Base-by-base conservation (phyloP, 2,329 filamentous ascomycete genomes). In the Cryphonectria naterciae region DNA sequence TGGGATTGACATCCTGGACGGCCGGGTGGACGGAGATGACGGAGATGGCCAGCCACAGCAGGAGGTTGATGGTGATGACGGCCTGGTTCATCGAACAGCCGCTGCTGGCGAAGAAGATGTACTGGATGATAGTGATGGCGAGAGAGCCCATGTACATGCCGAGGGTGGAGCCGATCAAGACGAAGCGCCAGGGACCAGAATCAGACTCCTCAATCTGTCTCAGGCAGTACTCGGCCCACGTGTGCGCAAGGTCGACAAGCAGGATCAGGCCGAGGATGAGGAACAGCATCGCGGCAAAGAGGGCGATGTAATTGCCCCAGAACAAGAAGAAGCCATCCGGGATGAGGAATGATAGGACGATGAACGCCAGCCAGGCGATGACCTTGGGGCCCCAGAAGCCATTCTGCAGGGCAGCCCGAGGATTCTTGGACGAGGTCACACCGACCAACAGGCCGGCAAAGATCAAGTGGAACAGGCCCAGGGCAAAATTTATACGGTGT, bases 371-470 rank as follows among this genome's bases (percentile, higher is more conserved):
- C 96, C 96, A 99, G 67, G 91, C 89, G 72, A 98, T 89, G 71
- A 99, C 87, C 84, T 99, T 99, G 62, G 96, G 96, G 1, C 95
- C 96, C 96, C 96, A 99, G 82, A 94, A 99, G n/a, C 95, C 96
- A 83, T 99, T 99, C 79, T 99, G 96, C 68, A 99, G 88, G 25
- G 90, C 88, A 2, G 96, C 95, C 74, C 96, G 92, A 61, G 92
- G 92, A 79, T 97, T 93, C 80, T 93, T 96, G 35, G 95, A 96
- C 64, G 91, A 94, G 68, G 89, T 89, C 67, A 99, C 94, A 67
- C 96, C 96, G 69, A 98, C 86, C 61, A 99, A 87, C 72, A 98
- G 86, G 65, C 94, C 84, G 5, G 93, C 94, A 76, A 98, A 89
- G 74, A 97, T 86, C 63, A 97, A 86, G 81, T 99, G 96, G 84